These are phyloP conservation scores for Phytophthora rubi DNA, from an alignment of 352 stramenopile species.

Conservation along the genomic window DNA sequence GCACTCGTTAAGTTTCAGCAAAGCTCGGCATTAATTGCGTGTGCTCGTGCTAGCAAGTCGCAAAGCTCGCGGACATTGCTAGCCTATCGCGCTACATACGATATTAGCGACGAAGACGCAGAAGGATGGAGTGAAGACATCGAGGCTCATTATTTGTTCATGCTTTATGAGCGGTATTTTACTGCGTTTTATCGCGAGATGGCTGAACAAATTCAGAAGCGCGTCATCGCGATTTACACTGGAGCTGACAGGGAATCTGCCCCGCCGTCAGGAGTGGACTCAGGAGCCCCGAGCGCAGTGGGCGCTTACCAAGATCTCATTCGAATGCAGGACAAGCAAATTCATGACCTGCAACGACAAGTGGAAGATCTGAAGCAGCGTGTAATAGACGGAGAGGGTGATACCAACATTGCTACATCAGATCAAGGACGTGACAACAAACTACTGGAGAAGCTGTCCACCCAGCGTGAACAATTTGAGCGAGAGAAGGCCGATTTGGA, in stretches of 20 bases:
- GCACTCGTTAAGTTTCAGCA: conserved; percentile 75
- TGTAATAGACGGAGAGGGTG: background rate
- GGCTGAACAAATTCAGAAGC: conserved; percentile 63
- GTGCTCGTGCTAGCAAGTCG: conserved; percentile 44
- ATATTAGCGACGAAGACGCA: conserved; percentile 25
- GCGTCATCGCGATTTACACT: conserved; percentile 73
- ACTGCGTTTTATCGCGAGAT: conserved; percentile 54
- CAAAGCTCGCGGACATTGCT: conserved; percentile 52
- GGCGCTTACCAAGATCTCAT: conserved; percentile 82
- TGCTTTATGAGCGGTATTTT: conserved; percentile 76
- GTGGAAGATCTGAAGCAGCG: conserved; percentile 29
- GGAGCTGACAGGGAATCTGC: conserved; percentile 31
- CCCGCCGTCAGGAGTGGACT: conserved; percentile 13
- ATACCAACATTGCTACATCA: background rate
- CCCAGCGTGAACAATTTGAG: conserved; percentile 36
- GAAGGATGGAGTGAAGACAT: conserved; percentile 10
- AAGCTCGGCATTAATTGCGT: conserved; percentile 50
- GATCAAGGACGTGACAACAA: conserved; percentile 4
- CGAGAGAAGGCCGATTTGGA: conserved; percentile 46
- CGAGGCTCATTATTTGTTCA: conserved; percentile 59
- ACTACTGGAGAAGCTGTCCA: conserved; percentile 14
- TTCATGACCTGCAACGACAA: conserved; percentile 59
- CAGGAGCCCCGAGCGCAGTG: conserved; percentile 35
- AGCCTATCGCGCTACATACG: conserved; percentile 42
- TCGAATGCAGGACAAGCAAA: conserved; percentile 80